Evolutionary conservation across 352 stramenopile genomes (phyloP).

Genomic region (Phytophthora tentaculata): DNA sequence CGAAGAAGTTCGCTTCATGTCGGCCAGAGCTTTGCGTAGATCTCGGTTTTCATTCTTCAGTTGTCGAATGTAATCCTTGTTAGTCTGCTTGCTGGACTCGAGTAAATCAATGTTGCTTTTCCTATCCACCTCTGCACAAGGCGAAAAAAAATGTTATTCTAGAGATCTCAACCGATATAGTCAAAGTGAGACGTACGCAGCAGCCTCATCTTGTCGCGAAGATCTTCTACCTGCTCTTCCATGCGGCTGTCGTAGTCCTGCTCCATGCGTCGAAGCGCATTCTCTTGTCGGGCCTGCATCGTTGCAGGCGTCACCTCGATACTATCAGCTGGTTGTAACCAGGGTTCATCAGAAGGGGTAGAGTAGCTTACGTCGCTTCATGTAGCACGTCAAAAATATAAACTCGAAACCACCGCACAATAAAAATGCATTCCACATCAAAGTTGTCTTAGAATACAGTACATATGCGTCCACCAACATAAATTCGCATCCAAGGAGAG

Average conservation of each 20-base stretch:
- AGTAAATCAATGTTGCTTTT: slow-evolving; percentile 87
- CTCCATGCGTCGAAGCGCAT: slow-evolving; percentile 79
- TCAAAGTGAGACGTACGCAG: slow-evolving; percentile 56
- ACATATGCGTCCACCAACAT: slow-evolving; percentile 21
- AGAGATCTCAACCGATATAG: not conserved
- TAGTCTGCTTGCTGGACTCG: slow-evolving; percentile 89
- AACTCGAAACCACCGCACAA: slow-evolving; percentile 24
- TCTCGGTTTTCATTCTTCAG: slow-evolving; percentile 92
- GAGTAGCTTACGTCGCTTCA: slow-evolving; percentile 25
- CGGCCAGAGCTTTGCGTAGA: slow-evolving; percentile 81
- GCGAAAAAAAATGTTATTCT: slow-evolving; percentile 9
- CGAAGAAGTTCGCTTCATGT: slow-evolving; percentile 66
- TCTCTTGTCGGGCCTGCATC: slow-evolving; percentile 61
- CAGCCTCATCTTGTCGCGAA: slow-evolving; percentile 88
- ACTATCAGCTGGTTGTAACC: slow-evolving; percentile 2
- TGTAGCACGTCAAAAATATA: slow-evolving; percentile 29
- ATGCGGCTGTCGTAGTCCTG: slow-evolving; percentile 82
- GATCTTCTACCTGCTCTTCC: slow-evolving; percentile 83
- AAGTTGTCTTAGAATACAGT: slow-evolving; percentile 30
- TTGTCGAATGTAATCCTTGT: slow-evolving; percentile 90
- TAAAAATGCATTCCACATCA: not conserved
- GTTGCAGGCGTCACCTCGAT: slow-evolving; percentile 3
- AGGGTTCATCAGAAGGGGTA: slow-evolving; percentile 19
- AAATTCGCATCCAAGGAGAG: slow-evolving; percentile 7
- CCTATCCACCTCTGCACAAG: slow-evolving; percentile 77